phyloP scores from a whole-genome alignment of 441 rosid species.

The Arabidopsis hybrid region DNA sequence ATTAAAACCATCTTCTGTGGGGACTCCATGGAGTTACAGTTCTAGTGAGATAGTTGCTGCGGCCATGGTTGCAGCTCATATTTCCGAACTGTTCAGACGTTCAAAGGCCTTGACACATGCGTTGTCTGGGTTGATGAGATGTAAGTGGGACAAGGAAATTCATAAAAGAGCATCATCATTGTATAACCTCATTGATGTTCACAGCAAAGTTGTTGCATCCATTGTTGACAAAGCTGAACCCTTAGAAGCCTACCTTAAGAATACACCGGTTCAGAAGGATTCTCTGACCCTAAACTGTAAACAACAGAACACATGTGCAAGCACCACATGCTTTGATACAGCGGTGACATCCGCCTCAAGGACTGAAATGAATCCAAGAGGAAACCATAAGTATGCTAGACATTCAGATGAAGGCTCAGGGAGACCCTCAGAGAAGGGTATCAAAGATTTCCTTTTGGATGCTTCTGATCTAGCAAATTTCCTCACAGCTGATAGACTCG shows the following conservation, averaged over 20 bases:
- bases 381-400: conserved; percentile 57
- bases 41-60: conserved; percentile 99
- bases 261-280: conserved; percentile 74
- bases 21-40: conserved; percentile 97
- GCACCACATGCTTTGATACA: conserved; percentile 51
- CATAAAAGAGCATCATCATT: conserved; percentile 83
- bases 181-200: conserved; percentile 93
- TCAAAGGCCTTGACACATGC: conserved; percentile 96
- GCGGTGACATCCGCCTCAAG: conserved; percentile 53
- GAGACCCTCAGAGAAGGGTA: conserved; percentile 59
- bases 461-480: conserved; percentile 99
- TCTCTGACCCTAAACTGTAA: conserved; percentile 54
- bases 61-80: conserved; percentile 99
- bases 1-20: conserved; percentile 94
- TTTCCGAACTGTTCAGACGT: conserved; percentile 91
- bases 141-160: conserved; percentile 96
- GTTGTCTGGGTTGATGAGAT: conserved; percentile 82
- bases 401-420: conserved; percentile 61
- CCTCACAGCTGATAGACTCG: conserved; percentile 93
- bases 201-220: conserved; percentile 95
- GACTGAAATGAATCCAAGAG: conserved; percentile 55
- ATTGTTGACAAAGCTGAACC: conserved; percentile 97
- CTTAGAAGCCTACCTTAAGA: conserved; percentile 77
- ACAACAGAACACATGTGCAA: conserved; percentile 56
- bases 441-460: conserved; percentile 71